Conservation (phyloP, 805 yeast genomes). For the Nakazawaea sp. region DNA sequence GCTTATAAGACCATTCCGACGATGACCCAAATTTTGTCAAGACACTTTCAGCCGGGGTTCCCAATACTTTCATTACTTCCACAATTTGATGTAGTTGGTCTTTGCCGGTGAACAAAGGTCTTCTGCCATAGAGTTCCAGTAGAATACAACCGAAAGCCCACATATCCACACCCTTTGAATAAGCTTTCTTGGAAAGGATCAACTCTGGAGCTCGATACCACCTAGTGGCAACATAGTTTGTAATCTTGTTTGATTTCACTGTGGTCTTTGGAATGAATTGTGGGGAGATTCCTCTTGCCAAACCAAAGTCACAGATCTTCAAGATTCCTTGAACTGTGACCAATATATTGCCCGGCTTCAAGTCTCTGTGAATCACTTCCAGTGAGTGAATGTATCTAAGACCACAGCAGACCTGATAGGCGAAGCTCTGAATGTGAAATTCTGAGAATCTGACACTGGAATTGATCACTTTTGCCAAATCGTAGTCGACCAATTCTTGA, state of each 20-base stretch:
- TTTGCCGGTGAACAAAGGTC: conserved; percentile 74
- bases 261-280: conserved; percentile 25
- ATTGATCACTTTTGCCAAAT: conserved; percentile 74
- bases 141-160: conserved; percentile 94
- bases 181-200: conserved; percentile 50
- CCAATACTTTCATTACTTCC: conserved; percentile 63
- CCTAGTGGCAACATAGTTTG: conserved; percentile 87
- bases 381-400: conserved; percentile 87
- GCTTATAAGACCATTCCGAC: conserved; percentile 38
- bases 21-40: conserved; percentile 29
- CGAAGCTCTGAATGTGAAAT: conserved; percentile 68
- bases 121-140: conserved; percentile 76
- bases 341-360: conserved; percentile 86
- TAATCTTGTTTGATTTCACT: conserved; percentile 40
- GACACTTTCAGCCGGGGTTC: conserved; percentile 53
- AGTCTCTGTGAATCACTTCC: conserved; percentile 85
- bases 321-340: conserved; percentile 67
- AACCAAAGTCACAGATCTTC: conserved; percentile 90
- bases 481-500: conserved; percentile 80
- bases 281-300: conserved; percentile 67
- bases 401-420: conserved; percentile 82
- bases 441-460: conserved; percentile 75
- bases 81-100: conserved; percentile 65
- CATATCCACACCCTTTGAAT: conserved; percentile 71
- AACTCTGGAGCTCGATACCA: conserved; percentile 97